Base-by-base conservation (phyloP, 169 alveolate genomes). In the Plasmodium billcollinsi region DNA sequence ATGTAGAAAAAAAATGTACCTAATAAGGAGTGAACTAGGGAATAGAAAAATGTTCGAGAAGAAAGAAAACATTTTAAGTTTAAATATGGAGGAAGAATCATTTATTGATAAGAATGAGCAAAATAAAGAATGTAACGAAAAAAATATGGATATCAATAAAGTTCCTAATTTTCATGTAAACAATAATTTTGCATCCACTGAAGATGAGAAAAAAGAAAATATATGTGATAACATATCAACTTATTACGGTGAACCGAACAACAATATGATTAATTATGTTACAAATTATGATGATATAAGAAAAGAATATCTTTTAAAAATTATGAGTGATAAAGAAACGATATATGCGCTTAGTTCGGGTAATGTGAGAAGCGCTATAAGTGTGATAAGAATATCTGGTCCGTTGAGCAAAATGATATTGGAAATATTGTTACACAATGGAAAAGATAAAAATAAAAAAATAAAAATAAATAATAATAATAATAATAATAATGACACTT, bases 301-400 rank as follows among this genome's bases (percentile, higher is more conserved):
- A 29, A 54, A 8, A 54, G 74, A 75, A 26, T 75, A 75, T 39
- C 21, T 75, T n/a, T 33, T 14, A n/a, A 75, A 54, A 54, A 11
- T 75, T n/a, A 50, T 75, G 33, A 6, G 54, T 56, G 67, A 63
- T 12, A 56, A 69, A 20, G 89, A 75, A 15, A 75, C 89, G 12
- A 75, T 75, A 12, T 75, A 75, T 39, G 89, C 89, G 12, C 45
- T 63, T 15, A 75, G 89, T 39, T 75, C 89, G 15, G 89, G 89
- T 24, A 63, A 33, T 8, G 54, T 11, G n/a, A 15, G 47, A 54
- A 75, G 89, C 43, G 89, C 89, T 12, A 75, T 75, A 45, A 52
- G 73, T 15, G 75, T 75, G 14, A 67, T 75, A 39, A 49, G 89
- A 4, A 63, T 75, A 29, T 75, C 89, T 11, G 89, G 89, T 20